A percentile compares a stretch with the other conserved stretches of the same genome.
These are phyloP conservation scores for Ophiocordyceps camponoti-leonardi DNA, from an alignment of 2,329 filamentous ascomycete genomes.

Conservation along the genomic window DNA sequence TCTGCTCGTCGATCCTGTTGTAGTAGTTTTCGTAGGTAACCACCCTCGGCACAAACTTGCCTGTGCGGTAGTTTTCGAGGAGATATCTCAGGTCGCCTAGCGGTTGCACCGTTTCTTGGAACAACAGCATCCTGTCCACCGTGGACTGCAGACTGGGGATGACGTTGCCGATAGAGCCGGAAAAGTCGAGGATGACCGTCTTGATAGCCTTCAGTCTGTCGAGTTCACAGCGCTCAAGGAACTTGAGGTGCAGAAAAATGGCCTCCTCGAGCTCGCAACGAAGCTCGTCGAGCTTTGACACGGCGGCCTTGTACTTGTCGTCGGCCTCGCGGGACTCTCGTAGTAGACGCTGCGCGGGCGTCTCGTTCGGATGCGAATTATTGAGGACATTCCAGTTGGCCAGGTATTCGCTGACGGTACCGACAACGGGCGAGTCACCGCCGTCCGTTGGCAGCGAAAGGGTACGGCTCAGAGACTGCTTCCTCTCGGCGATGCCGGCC, in stretches of 20 bases:
- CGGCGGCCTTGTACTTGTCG: constrained; percentile 77
- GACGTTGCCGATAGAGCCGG: constrained; percentile 91
- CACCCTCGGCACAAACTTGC: constrained; percentile 78
- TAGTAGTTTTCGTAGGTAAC: constrained; percentile 98
- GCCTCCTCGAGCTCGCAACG: constrained; percentile 91
- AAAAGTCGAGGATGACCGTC: constrained; percentile 93
- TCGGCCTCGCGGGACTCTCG: constrained; percentile 82
- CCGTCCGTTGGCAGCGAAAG: constrained; percentile 48
- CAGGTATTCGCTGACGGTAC: constrained; percentile 75
- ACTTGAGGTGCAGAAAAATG: constrained; percentile 81
- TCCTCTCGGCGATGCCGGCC: constrained; percentile 79
- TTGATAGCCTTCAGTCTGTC: constrained; percentile 96
- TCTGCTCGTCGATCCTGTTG: constrained; percentile 93
- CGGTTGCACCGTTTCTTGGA: constrained; percentile 97
- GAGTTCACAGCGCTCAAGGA: constrained; percentile 92
- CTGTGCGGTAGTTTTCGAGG: constrained; percentile 91
- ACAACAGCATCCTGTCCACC: constrained; percentile 97
- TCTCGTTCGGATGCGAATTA: constrained; percentile 85
- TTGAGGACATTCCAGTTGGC: constrained; percentile 76
- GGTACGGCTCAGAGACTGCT: constrained; percentile 51
- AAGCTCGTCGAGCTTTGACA: constrained; percentile 75
- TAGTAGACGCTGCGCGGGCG: constrained; percentile 67
- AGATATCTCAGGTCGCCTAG: constrained; percentile 79
- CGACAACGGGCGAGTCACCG: constrained; percentile 61
- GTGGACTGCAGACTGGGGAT: constrained; percentile 91